phyloP scores from a whole-genome alignment of 2,329 filamentous ascomycete species.

The Beauveria sp. region DNA sequence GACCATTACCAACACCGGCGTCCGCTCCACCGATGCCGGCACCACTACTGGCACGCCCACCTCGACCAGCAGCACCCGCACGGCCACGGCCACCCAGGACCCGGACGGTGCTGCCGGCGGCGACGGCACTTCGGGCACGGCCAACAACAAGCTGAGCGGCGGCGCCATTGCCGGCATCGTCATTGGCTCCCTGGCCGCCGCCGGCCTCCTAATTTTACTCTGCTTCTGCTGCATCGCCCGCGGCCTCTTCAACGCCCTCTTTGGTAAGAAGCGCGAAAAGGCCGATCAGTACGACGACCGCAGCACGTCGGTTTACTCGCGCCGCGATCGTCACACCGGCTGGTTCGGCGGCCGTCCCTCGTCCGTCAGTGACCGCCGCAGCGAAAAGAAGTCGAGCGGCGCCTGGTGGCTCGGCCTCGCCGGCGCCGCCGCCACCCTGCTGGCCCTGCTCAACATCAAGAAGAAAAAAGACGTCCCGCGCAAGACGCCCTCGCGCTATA shows the following conservation, averaged over 20 bases:
- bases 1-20: conserved; percentile 45
- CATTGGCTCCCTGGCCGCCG: conserved; percentile 61
- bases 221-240: conserved; percentile 68
- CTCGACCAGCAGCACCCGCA: conserved; percentile 27
- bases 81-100: conserved; percentile 34
- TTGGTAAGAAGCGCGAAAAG: conserved; percentile 50
- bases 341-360: conserved; percentile 45
- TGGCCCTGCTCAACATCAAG: conserved; percentile 46
- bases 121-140: conserved; percentile 29
- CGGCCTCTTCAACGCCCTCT: conserved; percentile 54
- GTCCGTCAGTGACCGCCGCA: conserved; percentile 31
- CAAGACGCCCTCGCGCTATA: conserved; percentile 38
- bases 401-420: conserved; percentile 46
- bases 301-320: conserved; percentile 39
- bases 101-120: conserved; percentile 22
- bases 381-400: conserved; percentile 40
- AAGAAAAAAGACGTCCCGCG: conserved; percentile 33
- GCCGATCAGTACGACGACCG: conserved; percentile 59
- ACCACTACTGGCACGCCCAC: conserved; percentile 38
- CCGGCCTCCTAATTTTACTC: conserved; percentile 58
- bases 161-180: conserved; percentile 78
- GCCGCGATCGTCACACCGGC: conserved; percentile 46
- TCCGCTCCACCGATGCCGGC: conserved; percentile 37
- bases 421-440: conserved; percentile 42
- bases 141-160: conserved; percentile 47